Evolutionary conservation across 2,329 filamentous ascomycete genomes (phyloP).

Genomic region (Amauroascus niger): DNA sequence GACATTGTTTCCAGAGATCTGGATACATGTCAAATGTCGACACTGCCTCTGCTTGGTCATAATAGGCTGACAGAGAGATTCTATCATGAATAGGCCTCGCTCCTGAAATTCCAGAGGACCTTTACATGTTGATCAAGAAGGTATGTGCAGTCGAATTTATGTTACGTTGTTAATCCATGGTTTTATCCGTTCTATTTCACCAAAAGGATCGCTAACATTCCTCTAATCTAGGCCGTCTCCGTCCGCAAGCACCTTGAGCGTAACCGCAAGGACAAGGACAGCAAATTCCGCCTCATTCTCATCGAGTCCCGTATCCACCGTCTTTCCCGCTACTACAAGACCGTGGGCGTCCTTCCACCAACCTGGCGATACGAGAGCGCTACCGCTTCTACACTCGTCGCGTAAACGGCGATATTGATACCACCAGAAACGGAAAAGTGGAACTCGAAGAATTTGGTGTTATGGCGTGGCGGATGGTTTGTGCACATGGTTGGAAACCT

Average conservation of each 20-base stretch:
- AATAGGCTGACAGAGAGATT: slow-evolving; percentile 83
- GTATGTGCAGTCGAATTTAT: slow-evolving; percentile 42
- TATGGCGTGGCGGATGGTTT: slow-evolving; percentile 11
- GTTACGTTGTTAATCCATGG: background rate
- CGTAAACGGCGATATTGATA: slow-evolving; percentile 49
- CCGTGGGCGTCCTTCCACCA: slow-evolving; percentile 69
- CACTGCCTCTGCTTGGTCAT: slow-evolving; percentile 74
- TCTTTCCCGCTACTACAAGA: slow-evolving; percentile 99
- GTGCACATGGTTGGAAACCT: background rate
- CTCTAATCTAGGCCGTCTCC: slow-evolving; percentile 63
- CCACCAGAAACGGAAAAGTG: slow-evolving; percentile 1
- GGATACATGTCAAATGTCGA: slow-evolving; percentile 7
- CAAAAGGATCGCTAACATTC: slow-evolving; percentile 1
- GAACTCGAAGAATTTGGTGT: slow-evolving; percentile 12
- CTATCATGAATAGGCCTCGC: slow-evolving; percentile 68
- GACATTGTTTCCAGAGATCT: background rate
- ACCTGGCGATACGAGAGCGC: slow-evolving; percentile 99
- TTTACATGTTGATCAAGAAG: slow-evolving; percentile 99
- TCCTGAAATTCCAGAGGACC: slow-evolving; percentile 96
- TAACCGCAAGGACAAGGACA: slow-evolving; percentile 99
- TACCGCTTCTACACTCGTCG: slow-evolving; percentile 87
- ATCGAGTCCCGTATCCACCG: slow-evolving; percentile 99
- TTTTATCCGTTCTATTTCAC: background rate
- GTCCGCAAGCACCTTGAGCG: slow-evolving; percentile 99
- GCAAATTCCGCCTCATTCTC: slow-evolving; percentile 99